Evolutionary conservation across 1,139 yeast species (phyloP).

Genomic region (Yamadazyma friedrichii): DNA sequence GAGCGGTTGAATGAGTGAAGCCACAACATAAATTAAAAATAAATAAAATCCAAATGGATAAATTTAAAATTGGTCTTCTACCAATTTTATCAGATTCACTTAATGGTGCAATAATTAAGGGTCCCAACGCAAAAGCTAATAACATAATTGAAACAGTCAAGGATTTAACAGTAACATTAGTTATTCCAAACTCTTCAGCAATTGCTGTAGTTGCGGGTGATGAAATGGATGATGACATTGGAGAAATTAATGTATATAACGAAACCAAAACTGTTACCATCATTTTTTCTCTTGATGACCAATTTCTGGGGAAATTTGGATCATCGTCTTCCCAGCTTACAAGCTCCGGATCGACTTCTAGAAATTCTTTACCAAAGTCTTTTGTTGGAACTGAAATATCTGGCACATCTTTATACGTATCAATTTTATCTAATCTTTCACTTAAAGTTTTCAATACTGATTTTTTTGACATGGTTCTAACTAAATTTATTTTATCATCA

Average conservation of each 20-base stretch:
- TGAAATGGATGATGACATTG: constrained; percentile 57
- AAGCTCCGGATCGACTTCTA: constrained; percentile 56
- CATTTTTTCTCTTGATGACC: constrained; percentile 44
- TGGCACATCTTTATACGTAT: constrained; percentile 25
- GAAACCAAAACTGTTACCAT: constrained; percentile 49
- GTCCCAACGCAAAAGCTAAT: constrained; percentile 63
- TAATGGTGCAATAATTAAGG: constrained; percentile 59
- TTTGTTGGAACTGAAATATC: constrained; percentile 41
- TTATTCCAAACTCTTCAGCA: constrained; percentile 39
- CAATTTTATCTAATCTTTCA: constrained; percentile 18
- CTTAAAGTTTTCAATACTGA: constrained; percentile 32
- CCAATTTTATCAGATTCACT: constrained; percentile 55
- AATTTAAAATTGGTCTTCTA: constrained; percentile 48
- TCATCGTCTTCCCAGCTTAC: constrained; percentile 67
- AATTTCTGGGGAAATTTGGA: constrained; percentile 60
- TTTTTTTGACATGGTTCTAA: constrained; percentile 33
- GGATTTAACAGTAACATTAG: constrained; percentile 37
- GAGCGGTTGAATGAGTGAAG: constrained; percentile 49
- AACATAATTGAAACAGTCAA: constrained; percentile 59
- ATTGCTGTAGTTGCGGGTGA: constrained; percentile 58
- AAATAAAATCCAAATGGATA: constrained; percentile 50
- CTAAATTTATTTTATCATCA: constrained; percentile 26
- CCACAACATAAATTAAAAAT: constrained; percentile 61
- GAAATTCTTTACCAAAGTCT: constrained; percentile 50
- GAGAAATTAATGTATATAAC: constrained; percentile 52